Conservation (phyloP, 1,139 yeast species). For the Scheffersomyces illinoinensis region DNA sequence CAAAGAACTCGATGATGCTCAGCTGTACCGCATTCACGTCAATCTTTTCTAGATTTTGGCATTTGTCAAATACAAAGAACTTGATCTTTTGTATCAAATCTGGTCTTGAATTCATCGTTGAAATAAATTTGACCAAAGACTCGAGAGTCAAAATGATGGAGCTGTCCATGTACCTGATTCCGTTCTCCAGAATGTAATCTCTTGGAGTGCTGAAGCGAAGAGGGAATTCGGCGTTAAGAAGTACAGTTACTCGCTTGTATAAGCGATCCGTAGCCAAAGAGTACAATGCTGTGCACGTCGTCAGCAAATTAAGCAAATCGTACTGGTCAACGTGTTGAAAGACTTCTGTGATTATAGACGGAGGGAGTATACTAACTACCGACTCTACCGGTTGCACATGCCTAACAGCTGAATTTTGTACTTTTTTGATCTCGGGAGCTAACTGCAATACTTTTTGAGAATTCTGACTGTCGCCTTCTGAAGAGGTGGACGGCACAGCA, state of each 20-base stretch:
- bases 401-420: background rate
- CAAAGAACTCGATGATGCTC: conserved; percentile 30
- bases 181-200: conserved; percentile 29
- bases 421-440: background rate
- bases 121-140: conserved; percentile 21
- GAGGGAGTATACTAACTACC: conserved; percentile 12
- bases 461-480: background rate
- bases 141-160: conserved; percentile 24
- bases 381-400: conserved; percentile 9
- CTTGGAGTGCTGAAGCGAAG: conserved; percentile 17
- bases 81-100: conserved; percentile 24
- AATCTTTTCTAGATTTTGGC: conserved; percentile 18
- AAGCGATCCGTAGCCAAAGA: conserved; percentile 25
- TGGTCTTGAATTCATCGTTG: conserved; percentile 19
- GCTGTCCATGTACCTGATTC: conserved; percentile 33
- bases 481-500: background rate
- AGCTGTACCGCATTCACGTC: conserved; percentile 22
- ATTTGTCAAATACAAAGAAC: conserved; percentile 39
- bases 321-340: conserved; percentile 30
- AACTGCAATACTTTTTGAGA: background rate
- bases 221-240: conserved; percentile 33
- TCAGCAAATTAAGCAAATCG: conserved; percentile 29
- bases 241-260: conserved; percentile 34
- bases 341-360: conserved; percentile 12
- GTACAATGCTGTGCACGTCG: conserved; percentile 25